A percentile compares a stretch with the other conserved stretches of the same genome.
Conservation (phyloP, 495 filamentous ascomycete genomes). For the Penicillium daleae region DNA sequence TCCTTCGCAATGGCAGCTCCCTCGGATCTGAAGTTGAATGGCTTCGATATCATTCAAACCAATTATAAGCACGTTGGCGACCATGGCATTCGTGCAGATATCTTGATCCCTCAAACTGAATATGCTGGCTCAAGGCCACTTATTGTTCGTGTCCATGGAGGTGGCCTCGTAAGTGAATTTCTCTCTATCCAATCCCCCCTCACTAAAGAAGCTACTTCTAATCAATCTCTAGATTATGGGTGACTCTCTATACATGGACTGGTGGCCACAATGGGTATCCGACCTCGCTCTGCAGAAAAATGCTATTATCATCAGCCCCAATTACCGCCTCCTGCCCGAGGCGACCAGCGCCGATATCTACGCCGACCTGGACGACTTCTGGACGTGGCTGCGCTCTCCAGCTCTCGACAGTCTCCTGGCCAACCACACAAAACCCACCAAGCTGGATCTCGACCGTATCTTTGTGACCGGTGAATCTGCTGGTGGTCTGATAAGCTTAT, state of each 20-base stretch:
- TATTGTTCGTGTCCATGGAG: constrained; percentile 39
- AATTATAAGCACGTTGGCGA: constrained; percentile 36
- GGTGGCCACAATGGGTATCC: constrained; percentile 36
- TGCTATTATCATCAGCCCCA: constrained; percentile 48
- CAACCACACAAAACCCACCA: constrained; percentile 19
- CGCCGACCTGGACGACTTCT: constrained; percentile 54
- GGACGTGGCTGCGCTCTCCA: constrained; percentile 48
- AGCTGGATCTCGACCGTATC: constrained; percentile 34
- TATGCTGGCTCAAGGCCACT: constrained; percentile 30
- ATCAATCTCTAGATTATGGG: constrained; percentile 28
- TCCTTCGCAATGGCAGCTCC: constrained; percentile 7
- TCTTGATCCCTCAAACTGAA: constrained; percentile 33
- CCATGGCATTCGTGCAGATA: constrained; percentile 39
- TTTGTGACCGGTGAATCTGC: constrained; percentile 38
- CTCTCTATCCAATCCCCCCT: background rate
- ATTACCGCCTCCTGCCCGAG: constrained; percentile 59
- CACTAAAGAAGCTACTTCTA: background rate
- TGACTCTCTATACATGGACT: constrained; percentile 36
- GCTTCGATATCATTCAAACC: constrained; percentile 36
- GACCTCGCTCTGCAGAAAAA: constrained; percentile 34
- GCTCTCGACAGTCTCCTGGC: constrained; percentile 22
- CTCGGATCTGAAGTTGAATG: constrained; percentile 27
- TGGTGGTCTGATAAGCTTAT: constrained; percentile 39
- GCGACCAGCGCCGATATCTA: constrained; percentile 50
- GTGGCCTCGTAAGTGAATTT: constrained; percentile 33